Conservation (phyloP, 768 basidiomycete genomes). For the Rhizopogon rudus region DNA sequence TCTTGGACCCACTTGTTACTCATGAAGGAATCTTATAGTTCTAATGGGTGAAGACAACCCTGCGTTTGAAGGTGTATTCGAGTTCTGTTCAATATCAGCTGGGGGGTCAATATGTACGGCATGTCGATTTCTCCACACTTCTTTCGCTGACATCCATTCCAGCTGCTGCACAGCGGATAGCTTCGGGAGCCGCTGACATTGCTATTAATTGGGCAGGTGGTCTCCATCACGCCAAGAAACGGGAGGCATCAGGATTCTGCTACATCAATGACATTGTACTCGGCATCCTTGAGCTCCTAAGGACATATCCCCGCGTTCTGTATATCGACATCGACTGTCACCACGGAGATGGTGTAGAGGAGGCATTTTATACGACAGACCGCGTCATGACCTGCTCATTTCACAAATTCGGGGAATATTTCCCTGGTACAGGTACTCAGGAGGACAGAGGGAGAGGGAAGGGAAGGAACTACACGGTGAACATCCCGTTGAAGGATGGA, state of each 20-base stretch:
- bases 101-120: slow-evolving; percentile 86
- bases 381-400: slow-evolving; percentile 97
- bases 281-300: slow-evolving; percentile 88
- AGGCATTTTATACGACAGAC: slow-evolving; percentile 97
- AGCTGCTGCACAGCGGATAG: slow-evolving; percentile 80
- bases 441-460: slow-evolving; percentile 80
- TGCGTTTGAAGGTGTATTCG: slow-evolving; percentile 92
- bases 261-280: slow-evolving; percentile 99
- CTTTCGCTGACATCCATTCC: not conserved
- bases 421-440: slow-evolving; percentile 77
- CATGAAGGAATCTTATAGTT: slow-evolving; percentile 26
- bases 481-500: slow-evolving; percentile 92
- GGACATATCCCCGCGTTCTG: slow-evolving; percentile 79
- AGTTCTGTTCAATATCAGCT: slow-evolving; percentile 95
- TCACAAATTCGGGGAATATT: slow-evolving; percentile 89
- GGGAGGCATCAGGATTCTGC: slow-evolving; percentile 97
- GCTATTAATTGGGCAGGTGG: slow-evolving; percentile 98
- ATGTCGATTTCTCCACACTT: not conserved
- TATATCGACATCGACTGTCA: slow-evolving; percentile 99
- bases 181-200: slow-evolving; percentile 73
- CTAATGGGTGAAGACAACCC: slow-evolving; percentile 91
- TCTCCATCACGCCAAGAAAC: slow-evolving; percentile 98
- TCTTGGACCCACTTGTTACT: not conserved
- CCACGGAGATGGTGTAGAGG: slow-evolving; percentile 98
- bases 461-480: slow-evolving; percentile 86